phyloP scores from a whole-genome alignment of 129 eudicot genomes.

The Erigeron canadensis region DNA sequence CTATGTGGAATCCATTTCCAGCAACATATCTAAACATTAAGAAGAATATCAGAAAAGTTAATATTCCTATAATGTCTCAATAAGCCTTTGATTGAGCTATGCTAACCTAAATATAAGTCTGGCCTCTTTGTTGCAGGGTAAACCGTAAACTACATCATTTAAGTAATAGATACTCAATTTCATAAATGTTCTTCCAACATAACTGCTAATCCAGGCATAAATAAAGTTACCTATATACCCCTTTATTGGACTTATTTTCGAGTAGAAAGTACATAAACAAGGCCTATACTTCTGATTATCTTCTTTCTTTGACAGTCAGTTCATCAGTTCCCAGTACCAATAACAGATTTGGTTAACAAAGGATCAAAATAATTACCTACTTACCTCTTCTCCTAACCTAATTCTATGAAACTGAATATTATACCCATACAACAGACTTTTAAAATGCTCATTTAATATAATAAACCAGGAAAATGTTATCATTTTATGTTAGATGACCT shows the following conservation, averaged over 20 bases:
- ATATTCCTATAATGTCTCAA: not conserved
- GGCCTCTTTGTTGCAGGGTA: no score
- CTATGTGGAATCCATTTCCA: conserved; percentile 87
- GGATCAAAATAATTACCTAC: not conserved
- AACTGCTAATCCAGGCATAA: not conserved
- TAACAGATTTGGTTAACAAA: no score
- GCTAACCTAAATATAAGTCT: not conserved
- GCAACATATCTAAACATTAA: conserved; percentile 61
- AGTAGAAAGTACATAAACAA: no score
- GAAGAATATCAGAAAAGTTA: conserved; percentile 5
- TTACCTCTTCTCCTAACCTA: not conserved
- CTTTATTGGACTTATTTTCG: no score
- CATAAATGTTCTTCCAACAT: not conserved
- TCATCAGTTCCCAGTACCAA: no score
- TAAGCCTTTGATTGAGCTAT: not conserved
- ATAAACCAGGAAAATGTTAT: no score
- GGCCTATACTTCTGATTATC: no score
- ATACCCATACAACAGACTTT: not conserved
- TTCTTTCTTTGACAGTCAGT: no score
- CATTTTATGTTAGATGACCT: no score
- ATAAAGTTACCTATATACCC: not conserved
- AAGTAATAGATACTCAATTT: not conserved
- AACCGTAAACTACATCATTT: no score
- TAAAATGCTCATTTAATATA: no score
- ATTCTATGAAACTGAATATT: not conserved